Evolutionary conservation across 345 rosid species (phyloP).

Genomic region (Eucalyptus shirleyi): DNA sequence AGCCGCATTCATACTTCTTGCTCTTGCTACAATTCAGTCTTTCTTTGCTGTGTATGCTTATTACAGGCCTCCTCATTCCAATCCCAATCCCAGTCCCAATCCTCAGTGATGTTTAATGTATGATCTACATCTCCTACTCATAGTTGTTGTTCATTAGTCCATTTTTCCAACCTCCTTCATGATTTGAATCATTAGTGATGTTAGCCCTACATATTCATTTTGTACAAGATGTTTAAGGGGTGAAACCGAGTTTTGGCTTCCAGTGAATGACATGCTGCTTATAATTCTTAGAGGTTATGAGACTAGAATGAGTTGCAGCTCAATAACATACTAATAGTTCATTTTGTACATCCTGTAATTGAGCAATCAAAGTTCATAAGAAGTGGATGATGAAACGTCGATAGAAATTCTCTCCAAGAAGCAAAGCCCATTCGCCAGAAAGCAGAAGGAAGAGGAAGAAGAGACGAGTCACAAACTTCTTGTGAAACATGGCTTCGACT

Average conservation of each 20-base stretch:
- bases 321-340: background rate
- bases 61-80: too few relatives aligned
- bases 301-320: background rate
- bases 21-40: constrained; percentile 50
- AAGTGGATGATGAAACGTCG: background rate
- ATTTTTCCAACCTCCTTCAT: too few relatives aligned
- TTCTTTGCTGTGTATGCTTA: constrained; percentile 15
- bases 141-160: background rate
- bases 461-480: too few relatives aligned
- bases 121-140: background rate
- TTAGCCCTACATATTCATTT: background rate
- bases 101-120: background rate
- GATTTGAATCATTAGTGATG: background rate
- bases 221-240: background rate
- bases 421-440: background rate
- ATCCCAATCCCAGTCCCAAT: background rate
- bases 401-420: background rate
- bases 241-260: background rate
- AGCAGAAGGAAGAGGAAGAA: too few relatives aligned
- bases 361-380: background rate
- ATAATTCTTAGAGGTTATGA: background rate
- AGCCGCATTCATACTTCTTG: constrained; percentile 48
- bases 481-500: background rate
- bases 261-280: background rate
- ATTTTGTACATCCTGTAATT: background rate